Evolutionary conservation across 257 asterid species (phyloP).

Genomic region (Nicotiana attenuata): DNA sequence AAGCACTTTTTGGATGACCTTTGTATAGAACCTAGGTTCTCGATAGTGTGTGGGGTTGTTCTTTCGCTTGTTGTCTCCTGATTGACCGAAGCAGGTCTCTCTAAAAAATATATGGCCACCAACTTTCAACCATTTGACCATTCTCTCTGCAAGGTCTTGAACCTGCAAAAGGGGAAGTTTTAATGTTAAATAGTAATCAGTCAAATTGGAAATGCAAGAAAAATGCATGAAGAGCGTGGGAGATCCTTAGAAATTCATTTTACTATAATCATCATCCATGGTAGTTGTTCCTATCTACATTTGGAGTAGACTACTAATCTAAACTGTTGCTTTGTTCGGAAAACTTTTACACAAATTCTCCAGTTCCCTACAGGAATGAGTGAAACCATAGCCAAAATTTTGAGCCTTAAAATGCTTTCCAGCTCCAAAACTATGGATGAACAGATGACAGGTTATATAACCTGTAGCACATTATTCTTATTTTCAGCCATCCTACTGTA

Average conservation of each 20-base stretch:
- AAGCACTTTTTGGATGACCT: constrained; percentile 36
- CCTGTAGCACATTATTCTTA: background rate
- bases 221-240: background rate
- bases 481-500: background rate
- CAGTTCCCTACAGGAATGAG: background rate
- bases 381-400: no score
- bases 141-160: constrained; percentile 53
- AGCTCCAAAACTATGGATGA: background rate
- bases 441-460: background rate
- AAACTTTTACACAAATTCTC: background rate
- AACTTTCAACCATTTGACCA: constrained; percentile 88
- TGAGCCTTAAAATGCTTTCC: background rate
- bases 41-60: constrained; percentile 90
- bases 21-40: constrained; percentile 84
- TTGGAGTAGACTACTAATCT: background rate
- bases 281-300: background rate
- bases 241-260: background rate
- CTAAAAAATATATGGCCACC: constrained; percentile 90
- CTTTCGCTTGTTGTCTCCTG: constrained; percentile 84
- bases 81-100: constrained; percentile 92
- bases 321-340: background rate
- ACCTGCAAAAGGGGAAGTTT: constrained; percentile 44
- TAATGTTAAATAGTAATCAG: background rate
- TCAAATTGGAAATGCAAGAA: background rate
- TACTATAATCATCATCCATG: background rate